These are phyloP conservation scores for Cutaneotrichosporon curvatum DNA, from an alignment of 1,284 basidiomycete species.

Conservation along the genomic window DNA sequence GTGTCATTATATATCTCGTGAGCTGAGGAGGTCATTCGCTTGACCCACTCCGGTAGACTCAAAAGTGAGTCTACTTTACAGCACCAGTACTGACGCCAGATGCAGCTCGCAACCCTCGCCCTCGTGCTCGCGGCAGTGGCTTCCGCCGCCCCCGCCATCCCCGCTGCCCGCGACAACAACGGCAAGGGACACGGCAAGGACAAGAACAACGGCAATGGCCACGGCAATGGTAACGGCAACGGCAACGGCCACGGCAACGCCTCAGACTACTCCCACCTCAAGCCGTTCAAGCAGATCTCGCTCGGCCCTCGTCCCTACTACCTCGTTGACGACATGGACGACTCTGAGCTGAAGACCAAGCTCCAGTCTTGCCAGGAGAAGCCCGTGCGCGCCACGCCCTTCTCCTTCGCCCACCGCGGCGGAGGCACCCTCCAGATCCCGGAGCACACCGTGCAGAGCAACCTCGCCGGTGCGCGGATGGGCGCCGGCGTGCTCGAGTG, in stretches of 20 bases:
- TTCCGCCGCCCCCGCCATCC: too few relatives aligned
- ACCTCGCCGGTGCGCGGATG: conserved; percentile 17
- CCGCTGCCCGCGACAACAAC: background rate
- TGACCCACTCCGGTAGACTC: too few relatives aligned
- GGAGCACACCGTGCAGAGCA: conserved; percentile 17
- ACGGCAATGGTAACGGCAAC: too few relatives aligned
- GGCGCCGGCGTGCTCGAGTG: conserved; percentile 23
- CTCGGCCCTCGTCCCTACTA: conserved; percentile 21
- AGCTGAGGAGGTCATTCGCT: too few relatives aligned
- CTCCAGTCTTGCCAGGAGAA: conserved; percentile 9
- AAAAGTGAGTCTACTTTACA: too few relatives aligned
- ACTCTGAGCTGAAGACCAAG: conserved; percentile 17
- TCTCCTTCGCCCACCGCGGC: conserved; percentile 16
- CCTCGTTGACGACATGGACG: conserved; percentile 17
- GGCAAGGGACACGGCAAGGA: too few relatives aligned
- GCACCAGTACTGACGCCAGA: too few relatives aligned
- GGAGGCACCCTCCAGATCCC: conserved; percentile 21
- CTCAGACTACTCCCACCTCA: background rate
- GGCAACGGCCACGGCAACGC: background rate
- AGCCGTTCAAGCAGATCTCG: conserved; percentile 12
- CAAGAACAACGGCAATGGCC: too few relatives aligned
- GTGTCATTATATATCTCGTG: too few relatives aligned
- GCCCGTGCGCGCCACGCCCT: conserved; percentile 1
- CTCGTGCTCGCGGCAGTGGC: too few relatives aligned
- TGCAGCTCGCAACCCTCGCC: too few relatives aligned